Percentiles rank a stretch among this genome's conserved stretches.
Conservation (phyloP, 176 grass and related monocot genomes). For the Coix lacrymajobi region DNA sequence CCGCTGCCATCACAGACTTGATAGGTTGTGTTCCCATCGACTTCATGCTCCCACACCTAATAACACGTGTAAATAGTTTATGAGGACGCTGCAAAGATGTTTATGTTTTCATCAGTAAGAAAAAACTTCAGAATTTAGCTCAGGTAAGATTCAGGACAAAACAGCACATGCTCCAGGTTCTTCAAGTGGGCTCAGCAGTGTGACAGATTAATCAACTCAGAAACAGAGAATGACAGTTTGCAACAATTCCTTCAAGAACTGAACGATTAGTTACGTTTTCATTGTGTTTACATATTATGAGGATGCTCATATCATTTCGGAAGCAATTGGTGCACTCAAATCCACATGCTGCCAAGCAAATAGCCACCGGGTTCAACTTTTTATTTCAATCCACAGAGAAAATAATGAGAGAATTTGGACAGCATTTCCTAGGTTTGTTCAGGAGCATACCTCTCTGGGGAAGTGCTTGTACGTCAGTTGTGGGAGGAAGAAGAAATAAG, state of each 20-base stretch:
- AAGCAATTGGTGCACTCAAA: background rate
- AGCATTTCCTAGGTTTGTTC: background rate
- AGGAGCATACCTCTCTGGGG: conserved; percentile 47
- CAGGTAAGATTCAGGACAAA: background rate
- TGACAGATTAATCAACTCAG: background rate
- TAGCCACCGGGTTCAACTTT: background rate
- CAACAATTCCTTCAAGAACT: background rate
- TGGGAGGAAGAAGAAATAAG: conserved; percentile 61
- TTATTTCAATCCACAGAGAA: background rate
- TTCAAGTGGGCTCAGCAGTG: background rate
- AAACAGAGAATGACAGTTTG: background rate
- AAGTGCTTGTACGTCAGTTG: conserved; percentile 57
- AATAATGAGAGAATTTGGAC: background rate
- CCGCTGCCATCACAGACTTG: conserved; percentile 39
- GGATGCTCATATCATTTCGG: background rate
- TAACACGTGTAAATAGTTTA: background rate
- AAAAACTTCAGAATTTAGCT: background rate
- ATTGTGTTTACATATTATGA: background rate
- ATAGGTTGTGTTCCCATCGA: conserved; percentile 27
- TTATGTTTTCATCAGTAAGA: background rate
- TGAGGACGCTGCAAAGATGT: background rate
- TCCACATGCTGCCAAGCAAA: background rate
- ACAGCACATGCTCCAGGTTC: background rate
- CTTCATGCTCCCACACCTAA: conserved; percentile 34
- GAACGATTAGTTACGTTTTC: background rate